A percentile compares a stretch with the other conserved stretches of the same genome.
Conservation (phyloP, 2,329 filamentous ascomycete species). For the Aspergillus sergii region DNA sequence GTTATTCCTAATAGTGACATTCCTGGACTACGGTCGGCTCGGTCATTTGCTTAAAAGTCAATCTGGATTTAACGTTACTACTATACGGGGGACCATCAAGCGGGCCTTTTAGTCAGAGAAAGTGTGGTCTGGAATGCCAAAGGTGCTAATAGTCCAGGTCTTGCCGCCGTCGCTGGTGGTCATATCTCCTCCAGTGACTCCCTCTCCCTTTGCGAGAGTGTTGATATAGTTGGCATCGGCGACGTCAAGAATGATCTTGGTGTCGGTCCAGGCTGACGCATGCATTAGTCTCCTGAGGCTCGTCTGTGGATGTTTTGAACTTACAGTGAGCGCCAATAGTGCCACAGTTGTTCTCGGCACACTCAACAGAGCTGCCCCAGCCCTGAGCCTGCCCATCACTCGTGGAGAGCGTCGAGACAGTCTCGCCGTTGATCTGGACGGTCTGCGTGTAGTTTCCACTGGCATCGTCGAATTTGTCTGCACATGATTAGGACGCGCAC, state of each 20-base stretch:
- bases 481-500: not conserved
- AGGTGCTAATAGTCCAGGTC: constrained; percentile 48
- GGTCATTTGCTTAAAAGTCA: too few relatives aligned
- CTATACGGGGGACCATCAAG: not conserved
- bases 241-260: constrained; percentile 39
- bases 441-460: constrained; percentile 47
- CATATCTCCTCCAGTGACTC: constrained; percentile 46
- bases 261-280: constrained; percentile 41
- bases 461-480: constrained; percentile 43
- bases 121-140: constrained; percentile 35
- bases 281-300: not conserved
- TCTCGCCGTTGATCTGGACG: constrained; percentile 40
- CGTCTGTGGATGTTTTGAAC: constrained; percentile 3
- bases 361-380: constrained; percentile 49
- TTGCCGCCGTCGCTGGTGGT: constrained; percentile 45
- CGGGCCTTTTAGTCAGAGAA: constrained; percentile 8
- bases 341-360: constrained; percentile 43
- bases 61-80: not conserved
- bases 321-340: constrained; percentile 43
- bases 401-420: constrained; percentile 50
- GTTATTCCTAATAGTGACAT: too few relatives aligned
- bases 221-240: constrained; percentile 38
- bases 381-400: constrained; percentile 46
- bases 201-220: constrained; percentile 40
- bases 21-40: not conserved